Evolutionary conservation across 176 grass and related monocot species (phyloP).

Genomic region (Oryza longistaminata): DNA sequence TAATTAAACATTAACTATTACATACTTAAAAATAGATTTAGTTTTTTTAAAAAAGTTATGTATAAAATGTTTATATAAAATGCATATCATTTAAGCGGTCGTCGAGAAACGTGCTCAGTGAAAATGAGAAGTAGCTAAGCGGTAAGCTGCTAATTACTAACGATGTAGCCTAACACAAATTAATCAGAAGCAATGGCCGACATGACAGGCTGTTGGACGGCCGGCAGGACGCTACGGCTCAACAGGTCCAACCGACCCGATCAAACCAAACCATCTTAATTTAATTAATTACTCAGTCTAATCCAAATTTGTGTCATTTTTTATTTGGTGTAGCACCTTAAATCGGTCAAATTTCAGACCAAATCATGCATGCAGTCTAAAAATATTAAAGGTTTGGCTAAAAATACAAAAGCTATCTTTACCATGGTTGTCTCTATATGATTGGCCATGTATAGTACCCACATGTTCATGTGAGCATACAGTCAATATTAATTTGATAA

Average conservation of each 20-base stretch:
- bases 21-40: too few species aligned
- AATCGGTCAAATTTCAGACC: background rate
- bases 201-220: background rate
- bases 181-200: background rate
- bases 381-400: background rate
- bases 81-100: too few species aligned
- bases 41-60: too few species aligned
- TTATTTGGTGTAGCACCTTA: background rate
- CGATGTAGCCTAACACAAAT: background rate
- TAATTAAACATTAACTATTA: too few species aligned
- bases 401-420: background rate
- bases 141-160: too few species aligned
- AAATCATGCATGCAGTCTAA: background rate
- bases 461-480: background rate
- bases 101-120: too few species aligned
- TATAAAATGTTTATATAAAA: too few species aligned
- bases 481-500: background rate
- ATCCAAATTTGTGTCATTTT: background rate
- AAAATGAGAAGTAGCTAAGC: too few species aligned
- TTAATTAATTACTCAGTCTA: background rate
- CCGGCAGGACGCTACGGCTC: background rate
- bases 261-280: background rate
- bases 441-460: background rate
- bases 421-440: background rate
- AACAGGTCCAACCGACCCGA: slow-evolving; percentile 1